A percentile compares a stretch with the other conserved stretches of the same genome.
Evolutionary conservation across 768 basidiomycete species (phyloP).

Genomic region (Lenzites betulinus): DNA sequence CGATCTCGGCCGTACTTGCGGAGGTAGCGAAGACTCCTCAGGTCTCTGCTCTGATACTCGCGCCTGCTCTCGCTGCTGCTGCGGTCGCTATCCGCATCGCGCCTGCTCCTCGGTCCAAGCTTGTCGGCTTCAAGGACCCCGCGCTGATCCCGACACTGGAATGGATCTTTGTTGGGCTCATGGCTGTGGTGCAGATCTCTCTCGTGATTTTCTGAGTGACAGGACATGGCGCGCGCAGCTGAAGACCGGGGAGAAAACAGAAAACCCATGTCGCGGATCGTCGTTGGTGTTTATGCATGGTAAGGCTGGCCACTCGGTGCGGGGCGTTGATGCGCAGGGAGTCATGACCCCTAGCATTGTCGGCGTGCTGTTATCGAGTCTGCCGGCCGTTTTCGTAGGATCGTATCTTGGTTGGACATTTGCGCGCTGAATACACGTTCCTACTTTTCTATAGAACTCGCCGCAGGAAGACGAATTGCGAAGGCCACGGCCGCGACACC

Average conservation of each 20-base stretch:
- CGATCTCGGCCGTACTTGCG: not conserved
- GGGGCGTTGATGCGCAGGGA: not conserved
- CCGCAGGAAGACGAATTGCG: no score
- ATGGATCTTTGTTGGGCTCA: not conserved
- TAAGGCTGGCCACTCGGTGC: conserved; percentile 7
- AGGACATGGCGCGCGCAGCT: conserved; percentile 5
- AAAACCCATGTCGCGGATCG: not conserved
- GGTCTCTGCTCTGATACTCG: not conserved
- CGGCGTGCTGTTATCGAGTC: not conserved
- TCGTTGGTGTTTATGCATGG: not conserved
- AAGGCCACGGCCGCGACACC: not conserved
- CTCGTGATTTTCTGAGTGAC: not conserved
- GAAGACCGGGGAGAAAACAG: not conserved
- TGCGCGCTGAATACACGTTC: not conserved
- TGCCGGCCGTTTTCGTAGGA: not conserved
- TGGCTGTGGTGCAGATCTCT: not conserved
- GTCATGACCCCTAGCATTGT: conserved; percentile 4
- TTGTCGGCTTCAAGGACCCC: not conserved
- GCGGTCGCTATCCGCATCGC: no score
- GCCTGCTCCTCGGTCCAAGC: not conserved
- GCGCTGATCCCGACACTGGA: not conserved
- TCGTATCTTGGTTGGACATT: not conserved
- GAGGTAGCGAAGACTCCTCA: not conserved
- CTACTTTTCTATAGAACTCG: not conserved
- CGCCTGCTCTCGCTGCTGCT: not conserved